Evolutionary conservation across 495 filamentous ascomycete species (phyloP), one percentile per base, ranked within the genome.

Genomic region (Hypoxylon fuscum): DNA sequence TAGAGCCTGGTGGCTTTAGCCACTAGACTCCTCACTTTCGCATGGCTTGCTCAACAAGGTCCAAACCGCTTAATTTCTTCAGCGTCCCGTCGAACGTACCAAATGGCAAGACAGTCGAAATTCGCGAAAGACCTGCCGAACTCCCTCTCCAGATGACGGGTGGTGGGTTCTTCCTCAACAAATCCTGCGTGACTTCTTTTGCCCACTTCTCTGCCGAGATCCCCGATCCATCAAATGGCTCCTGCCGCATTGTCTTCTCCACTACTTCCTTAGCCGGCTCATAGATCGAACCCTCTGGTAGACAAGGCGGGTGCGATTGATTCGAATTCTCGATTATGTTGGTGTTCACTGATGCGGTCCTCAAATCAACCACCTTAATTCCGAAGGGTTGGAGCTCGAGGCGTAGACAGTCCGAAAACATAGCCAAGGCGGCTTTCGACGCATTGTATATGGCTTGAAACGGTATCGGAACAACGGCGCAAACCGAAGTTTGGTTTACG

Each of bases 361-460:
- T 14, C 9, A 76, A 45, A 12, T 72, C 54, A 3, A 74, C 51
- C 6, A 74, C 71, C 21, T 40, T 47, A 55, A 77, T 62, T 42
- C 69, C 68, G 31, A 72, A 69, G 1, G 69, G 56, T 20, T 44
- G 20, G 6, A 77, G 71, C 41, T 77, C 71, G 2, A 75, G 22
- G 2, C 74, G 71, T 40, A 68, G 31, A 2, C 46, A 50, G 27
- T 73, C 70, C 3, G 63, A 51, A 3, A 73, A 32, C 50, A 55
- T 64, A 1, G 56, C 20, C 22, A 68, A 18, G 2, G 72, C 70
- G 15, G 72, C 71, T 38, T 76, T 74, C 31, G 62, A 69, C 20
- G 71, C 50, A 59, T 61, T 65, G 57, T 75, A 77, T 55, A 18
- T 68, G 62, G 68, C 69, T 68, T 43, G 43, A 23, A 64, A 68